Evolutionary conservation across 2,329 filamentous ascomycete species (phyloP).

Genomic region (Colletotrichum sp.): DNA sequence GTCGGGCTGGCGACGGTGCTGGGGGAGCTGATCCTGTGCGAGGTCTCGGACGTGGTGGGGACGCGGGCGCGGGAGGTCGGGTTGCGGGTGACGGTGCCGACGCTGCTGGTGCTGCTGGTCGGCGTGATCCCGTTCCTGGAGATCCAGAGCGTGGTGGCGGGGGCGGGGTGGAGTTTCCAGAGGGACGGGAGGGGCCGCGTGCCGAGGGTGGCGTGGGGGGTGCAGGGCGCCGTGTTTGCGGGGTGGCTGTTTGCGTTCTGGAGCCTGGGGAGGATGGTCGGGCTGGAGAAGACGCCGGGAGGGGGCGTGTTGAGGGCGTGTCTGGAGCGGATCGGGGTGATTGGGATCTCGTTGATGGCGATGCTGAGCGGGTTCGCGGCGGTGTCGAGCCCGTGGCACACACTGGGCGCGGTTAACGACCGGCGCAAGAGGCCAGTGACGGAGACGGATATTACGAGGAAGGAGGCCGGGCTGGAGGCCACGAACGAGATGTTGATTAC

Average conservation of each 20-base stretch:
- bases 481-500: conserved; percentile 79
- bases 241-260: conserved; percentile 79
- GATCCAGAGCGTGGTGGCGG: conserved; percentile 67
- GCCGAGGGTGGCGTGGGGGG: conserved; percentile 65
- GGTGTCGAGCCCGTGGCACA: conserved; percentile 88
- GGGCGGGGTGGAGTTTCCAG: conserved; percentile 67
- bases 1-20: conserved; percentile 79
- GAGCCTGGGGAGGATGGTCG: conserved; percentile 71
- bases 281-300: conserved; percentile 28
- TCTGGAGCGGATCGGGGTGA: conserved; percentile 77
- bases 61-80: conserved; percentile 70
- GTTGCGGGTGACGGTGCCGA: conserved; percentile 71
- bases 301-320: conserved; percentile 55
- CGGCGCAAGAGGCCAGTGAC: conserved; percentile 63
- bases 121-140: conserved; percentile 80
- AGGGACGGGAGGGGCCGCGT: conserved; percentile 59
- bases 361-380: conserved; percentile 87
- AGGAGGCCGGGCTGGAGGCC: conserved; percentile 79
- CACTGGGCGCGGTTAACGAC: conserved; percentile 67
- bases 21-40: conserved; percentile 81
- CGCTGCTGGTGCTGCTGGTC: conserved; percentile 74
- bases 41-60: conserved; percentile 79
- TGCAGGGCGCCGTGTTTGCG: conserved; percentile 67
- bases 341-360: conserved; percentile 86
- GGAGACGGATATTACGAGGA: conserved; percentile 76